A percentile compares a stretch with the other conserved stretches of the same genome.
These are phyloP conservation scores for Gracilaria domingensis DNA, from an alignment of 23 red algal genomes.

Conservation along the genomic window DNA sequence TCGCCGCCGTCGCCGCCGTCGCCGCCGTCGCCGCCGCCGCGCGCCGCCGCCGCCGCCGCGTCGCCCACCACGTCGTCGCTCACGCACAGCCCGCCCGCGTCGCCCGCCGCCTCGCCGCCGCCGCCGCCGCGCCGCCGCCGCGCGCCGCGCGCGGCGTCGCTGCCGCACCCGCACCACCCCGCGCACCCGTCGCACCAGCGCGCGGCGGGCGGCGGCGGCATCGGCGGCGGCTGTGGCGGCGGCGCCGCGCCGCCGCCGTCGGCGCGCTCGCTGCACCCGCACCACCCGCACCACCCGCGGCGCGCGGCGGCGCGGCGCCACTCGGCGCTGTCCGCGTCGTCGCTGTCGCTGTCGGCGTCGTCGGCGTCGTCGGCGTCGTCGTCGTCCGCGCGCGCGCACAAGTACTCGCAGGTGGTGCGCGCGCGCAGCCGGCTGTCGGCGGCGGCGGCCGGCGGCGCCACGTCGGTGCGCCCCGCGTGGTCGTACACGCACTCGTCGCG, in stretches of 20 bases:
- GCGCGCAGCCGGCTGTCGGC: not conserved
- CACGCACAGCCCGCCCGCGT: too few relatives aligned
- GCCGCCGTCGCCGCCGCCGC: not conserved
- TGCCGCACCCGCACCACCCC: slow-evolving; percentile 8
- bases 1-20: not conserved
- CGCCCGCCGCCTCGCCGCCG: not conserved
- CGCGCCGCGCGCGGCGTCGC: not conserved
- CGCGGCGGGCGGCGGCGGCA: not conserved
- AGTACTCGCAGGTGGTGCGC: not conserved
- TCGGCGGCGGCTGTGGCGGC: not conserved
- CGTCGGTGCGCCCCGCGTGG: not conserved
- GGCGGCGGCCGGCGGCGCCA: not conserved
- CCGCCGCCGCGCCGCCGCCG: not conserved
- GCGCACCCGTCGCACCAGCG: slow-evolving; percentile 1
- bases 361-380: not conserved
- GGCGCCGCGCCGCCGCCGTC: not conserved
- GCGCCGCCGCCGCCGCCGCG: not conserved
- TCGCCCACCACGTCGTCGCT: too few relatives aligned
- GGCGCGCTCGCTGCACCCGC: not conserved
- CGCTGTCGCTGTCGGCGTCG: not conserved
- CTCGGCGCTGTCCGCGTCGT: not conserved
- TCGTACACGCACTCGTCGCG: slow-evolving; percentile 28
- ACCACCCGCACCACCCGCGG: not conserved
- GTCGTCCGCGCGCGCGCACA: not conserved
- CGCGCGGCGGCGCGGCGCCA: not conserved